These are phyloP conservation scores for Tuctoria greenei DNA, from an alignment of 176 grass and related monocot genomes.

Conservation along the genomic window DNA sequence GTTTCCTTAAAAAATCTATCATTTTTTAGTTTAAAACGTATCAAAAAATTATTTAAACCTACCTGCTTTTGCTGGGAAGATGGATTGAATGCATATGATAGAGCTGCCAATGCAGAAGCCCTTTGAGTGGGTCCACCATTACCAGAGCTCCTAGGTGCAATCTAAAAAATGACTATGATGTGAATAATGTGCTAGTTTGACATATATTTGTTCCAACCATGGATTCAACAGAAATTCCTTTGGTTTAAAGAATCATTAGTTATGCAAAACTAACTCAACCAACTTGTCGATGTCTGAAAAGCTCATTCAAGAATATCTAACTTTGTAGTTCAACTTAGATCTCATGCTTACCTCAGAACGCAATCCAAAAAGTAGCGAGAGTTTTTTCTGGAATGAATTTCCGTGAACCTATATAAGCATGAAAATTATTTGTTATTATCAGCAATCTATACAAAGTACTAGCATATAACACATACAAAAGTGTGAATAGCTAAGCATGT, in stretches of 20 bases:
- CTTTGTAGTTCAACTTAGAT: slow-evolving; percentile 24
- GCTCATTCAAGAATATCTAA: not conserved
- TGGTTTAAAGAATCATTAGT: slow-evolving; percentile 5
- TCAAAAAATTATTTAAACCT: slow-evolving; percentile 1
- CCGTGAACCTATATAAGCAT: slow-evolving; percentile 69
- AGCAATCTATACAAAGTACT: slow-evolving; percentile 1
- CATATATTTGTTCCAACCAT: slow-evolving; percentile 17
- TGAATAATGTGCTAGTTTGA: slow-evolving; percentile 14
- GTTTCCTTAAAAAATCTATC: slow-evolving; percentile 1
- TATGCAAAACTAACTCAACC: slow-evolving; percentile 4
- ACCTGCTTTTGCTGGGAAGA: slow-evolving; percentile 47
- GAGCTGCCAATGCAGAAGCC: slow-evolving; percentile 82
- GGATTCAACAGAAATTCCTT: not conserved
- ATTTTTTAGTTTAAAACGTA: not conserved
- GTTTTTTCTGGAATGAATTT: slow-evolving; percentile 96
- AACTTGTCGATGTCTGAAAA: not conserved
- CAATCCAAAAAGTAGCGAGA: slow-evolving; percentile 78
- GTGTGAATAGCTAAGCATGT: not conserved
- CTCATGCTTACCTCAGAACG: slow-evolving; percentile 68
- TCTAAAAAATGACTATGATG: slow-evolving; percentile 34
- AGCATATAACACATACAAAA: not conserved
- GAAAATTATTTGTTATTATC: slow-evolving; percentile 2
- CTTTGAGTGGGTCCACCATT: slow-evolving; percentile 82
- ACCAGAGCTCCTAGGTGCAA: slow-evolving; percentile 46
- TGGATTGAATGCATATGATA: slow-evolving; percentile 89